Percentiles rank a stretch among this genome's conserved stretches.
phyloP scores from a whole-genome alignment of 352 stramenopile genomes.

The Pythium phragmiticola region DNA sequence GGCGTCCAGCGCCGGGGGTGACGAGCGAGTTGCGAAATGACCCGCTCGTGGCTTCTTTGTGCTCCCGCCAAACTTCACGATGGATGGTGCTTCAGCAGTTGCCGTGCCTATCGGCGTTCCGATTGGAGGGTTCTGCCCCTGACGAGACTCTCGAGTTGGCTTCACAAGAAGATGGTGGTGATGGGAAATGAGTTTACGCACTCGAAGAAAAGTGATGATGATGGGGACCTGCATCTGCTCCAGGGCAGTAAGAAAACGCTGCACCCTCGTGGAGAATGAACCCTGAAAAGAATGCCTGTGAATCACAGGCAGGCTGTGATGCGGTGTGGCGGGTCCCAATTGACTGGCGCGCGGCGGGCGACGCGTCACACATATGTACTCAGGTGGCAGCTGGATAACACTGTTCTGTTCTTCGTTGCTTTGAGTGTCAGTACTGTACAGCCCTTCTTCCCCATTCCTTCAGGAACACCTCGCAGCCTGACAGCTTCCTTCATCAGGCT shows the following conservation, averaged over 20 bases:
- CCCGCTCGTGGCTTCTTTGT: background rate
- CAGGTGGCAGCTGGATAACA: background rate
- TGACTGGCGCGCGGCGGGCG: background rate
- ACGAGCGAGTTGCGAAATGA: conserved; percentile 5
- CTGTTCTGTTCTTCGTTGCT: background rate
- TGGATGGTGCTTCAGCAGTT: background rate
- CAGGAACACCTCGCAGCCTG: background rate
- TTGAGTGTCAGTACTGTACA: too few relatives aligned
- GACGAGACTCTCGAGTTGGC: too few relatives aligned
- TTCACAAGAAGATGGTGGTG: too few relatives aligned
- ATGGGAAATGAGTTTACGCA: background rate
- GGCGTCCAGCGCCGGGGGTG: too few relatives aligned
- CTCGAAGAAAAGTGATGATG: conserved; percentile 4
- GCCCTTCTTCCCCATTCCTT: too few relatives aligned
- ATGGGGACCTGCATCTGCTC: background rate
- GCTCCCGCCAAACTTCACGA: background rate
- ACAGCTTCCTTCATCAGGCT: conserved; percentile 3
- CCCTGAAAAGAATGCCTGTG: background rate
- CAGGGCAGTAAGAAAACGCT: conserved; percentile 5
- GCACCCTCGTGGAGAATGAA: background rate
- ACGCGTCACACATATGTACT: conserved; percentile 22
- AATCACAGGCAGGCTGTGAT: too few relatives aligned
- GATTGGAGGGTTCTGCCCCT: background rate
- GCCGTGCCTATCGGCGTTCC: conserved; percentile 13
- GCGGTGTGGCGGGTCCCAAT: background rate